These are phyloP conservation scores for Leishmania turanica DNA, from an alignment of 208 protist species.

Conservation along the genomic window DNA sequence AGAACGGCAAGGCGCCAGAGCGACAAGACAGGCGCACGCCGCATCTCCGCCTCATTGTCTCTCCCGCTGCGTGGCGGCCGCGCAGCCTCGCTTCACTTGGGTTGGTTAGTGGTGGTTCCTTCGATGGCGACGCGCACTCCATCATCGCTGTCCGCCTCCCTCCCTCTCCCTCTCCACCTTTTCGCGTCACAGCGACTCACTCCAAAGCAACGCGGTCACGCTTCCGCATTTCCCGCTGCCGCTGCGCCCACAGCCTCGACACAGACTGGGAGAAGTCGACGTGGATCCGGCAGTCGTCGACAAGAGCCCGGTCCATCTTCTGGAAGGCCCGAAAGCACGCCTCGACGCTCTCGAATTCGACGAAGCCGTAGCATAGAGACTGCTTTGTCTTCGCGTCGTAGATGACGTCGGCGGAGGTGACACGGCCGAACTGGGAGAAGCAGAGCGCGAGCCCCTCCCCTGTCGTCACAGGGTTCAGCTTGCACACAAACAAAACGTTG, in stretches of 20 bases:
- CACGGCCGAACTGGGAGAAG: constrained; percentile 96
- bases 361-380: constrained; percentile 98
- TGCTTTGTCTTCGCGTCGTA: constrained; percentile 66
- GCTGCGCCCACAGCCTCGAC: constrained; percentile 84
- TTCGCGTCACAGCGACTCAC: not conserved
- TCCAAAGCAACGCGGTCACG: constrained; percentile 18
- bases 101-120: not conserved
- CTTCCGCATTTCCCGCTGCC: constrained; percentile 60
- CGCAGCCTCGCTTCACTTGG: not conserved
- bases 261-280: constrained; percentile 98
- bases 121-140: not conserved
- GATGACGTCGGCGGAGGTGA: constrained; percentile 88
- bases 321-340: constrained; percentile 91
- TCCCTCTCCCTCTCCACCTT: not conserved
- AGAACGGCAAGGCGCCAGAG: not conserved
- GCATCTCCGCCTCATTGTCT: not conserved
- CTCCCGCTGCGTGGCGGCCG: not conserved
- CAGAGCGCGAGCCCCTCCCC: constrained; percentile 96
- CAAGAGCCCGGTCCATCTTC: constrained; percentile 98
- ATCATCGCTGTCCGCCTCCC: not conserved
- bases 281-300: constrained; percentile 98
- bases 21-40: too few species aligned
- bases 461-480: constrained; percentile 97
- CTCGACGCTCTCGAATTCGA: constrained; percentile 96
- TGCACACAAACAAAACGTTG: constrained; percentile 99